Conservation (phyloP, 129 eudicot species). For the Gnaphalium uliginosum region DNA sequence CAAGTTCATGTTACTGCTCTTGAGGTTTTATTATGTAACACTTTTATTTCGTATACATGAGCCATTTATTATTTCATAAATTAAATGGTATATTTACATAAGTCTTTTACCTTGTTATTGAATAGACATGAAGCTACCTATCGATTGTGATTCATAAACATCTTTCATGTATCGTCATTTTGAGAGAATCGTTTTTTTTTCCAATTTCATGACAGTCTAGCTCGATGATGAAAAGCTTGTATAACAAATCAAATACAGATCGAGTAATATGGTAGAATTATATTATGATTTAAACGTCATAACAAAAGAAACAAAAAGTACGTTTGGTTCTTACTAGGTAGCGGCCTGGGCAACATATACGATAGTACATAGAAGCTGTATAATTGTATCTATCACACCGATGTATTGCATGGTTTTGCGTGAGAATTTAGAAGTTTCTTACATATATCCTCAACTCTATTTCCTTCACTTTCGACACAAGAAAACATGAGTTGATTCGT, state of each 20-base stretch:
- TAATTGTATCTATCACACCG: too few relatives aligned
- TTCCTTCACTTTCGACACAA: neutral
- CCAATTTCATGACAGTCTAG: neutral
- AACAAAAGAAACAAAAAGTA: neutral
- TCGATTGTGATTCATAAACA: too few relatives aligned
- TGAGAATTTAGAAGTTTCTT: neutral
- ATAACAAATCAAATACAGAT: too few relatives aligned
- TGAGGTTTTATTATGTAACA: neutral
- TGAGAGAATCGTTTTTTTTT: too few relatives aligned
- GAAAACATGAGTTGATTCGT: neutral
- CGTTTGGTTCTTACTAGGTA: too few relatives aligned
- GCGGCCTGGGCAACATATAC: too few relatives aligned
- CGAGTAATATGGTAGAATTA: too few relatives aligned
- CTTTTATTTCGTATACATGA: neutral
- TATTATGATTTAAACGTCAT: neutral
- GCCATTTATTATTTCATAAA: neutral
- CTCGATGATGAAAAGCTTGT: neutral
- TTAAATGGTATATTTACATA: too few relatives aligned
- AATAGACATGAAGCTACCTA: too few relatives aligned
- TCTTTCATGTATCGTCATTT: neutral
- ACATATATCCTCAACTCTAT: neutral
- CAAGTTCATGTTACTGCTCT: neutral
- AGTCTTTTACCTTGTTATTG: too few relatives aligned
- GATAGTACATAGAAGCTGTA: too few relatives aligned
- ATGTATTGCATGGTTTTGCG: neutral